Percentiles rank a stretch among this genome's conserved stretches.
These are phyloP conservation scores for Parascedosporium putredinis DNA, from an alignment of 2,329 filamentous ascomycete genomes.

Conservation along the genomic window DNA sequence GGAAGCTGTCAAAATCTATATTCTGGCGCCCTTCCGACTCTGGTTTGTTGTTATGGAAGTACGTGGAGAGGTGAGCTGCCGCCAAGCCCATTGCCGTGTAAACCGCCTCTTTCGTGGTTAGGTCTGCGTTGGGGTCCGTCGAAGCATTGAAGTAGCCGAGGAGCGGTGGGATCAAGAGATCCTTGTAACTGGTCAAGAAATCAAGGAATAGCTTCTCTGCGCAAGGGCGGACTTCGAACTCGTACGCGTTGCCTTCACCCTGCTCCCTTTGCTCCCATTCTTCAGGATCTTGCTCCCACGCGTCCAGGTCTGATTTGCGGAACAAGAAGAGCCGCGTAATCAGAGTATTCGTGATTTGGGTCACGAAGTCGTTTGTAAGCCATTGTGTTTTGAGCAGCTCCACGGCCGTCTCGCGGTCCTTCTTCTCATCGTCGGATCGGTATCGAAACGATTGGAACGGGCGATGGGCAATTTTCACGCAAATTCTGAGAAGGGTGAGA, in stretches of 20 bases:
- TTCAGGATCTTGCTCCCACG: conserved; percentile 91
- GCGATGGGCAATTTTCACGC: conserved; percentile 74
- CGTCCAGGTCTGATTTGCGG: conserved; percentile 70
- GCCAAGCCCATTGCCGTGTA: conserved; percentile 89
- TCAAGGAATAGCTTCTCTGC: conserved; percentile 91
- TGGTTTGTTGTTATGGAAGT: background rate
- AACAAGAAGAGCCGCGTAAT: conserved; percentile 86
- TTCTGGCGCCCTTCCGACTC: conserved; percentile 27
- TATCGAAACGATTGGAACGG: conserved; percentile 78
- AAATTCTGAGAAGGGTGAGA: conserved; percentile 70
- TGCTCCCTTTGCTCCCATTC: conserved; percentile 92
- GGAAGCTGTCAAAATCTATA: conserved; percentile 75
- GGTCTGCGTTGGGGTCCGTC: conserved; percentile 50
- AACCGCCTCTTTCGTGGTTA: conserved; percentile 84
- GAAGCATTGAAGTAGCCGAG: conserved; percentile 74
- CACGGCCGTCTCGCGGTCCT: conserved; percentile 63
- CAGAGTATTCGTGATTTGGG: conserved; percentile 72
- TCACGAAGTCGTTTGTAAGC: conserved; percentile 65
- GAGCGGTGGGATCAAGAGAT: conserved; percentile 67
- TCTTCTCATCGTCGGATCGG: conserved; percentile 60
- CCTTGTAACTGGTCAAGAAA: conserved; percentile 79
- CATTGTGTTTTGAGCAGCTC: conserved; percentile 61
- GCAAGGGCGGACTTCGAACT: conserved; percentile 86
- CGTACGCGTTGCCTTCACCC: conserved; percentile 73
- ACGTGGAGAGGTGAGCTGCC: conserved; percentile 58